These are phyloP conservation scores for Pholiota molesta DNA, from an alignment of 768 basidiomycete species.

Conservation along the genomic window DNA sequence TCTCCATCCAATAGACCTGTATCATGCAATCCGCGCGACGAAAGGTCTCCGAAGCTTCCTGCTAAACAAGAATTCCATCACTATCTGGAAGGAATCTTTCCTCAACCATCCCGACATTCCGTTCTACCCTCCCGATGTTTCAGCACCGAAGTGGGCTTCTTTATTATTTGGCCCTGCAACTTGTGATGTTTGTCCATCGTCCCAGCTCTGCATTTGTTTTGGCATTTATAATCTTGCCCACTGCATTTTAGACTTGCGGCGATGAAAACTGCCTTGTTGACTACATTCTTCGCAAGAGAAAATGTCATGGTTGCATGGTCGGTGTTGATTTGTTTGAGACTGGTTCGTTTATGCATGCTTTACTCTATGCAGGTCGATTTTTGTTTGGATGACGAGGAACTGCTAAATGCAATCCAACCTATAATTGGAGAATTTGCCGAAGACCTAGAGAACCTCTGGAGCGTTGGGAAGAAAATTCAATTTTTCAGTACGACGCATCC, in stretches of 20 bases:
- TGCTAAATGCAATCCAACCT: background rate
- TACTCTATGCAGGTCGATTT: background rate
- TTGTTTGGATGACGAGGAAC: background rate
- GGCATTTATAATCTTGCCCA: background rate
- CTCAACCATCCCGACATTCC: slow-evolving; percentile 18
- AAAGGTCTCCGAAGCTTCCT: slow-evolving; percentile 31
- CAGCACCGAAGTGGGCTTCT: slow-evolving; percentile 25
- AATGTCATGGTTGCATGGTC: background rate
- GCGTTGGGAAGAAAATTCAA: background rate
- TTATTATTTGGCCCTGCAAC: slow-evolving; percentile 26
- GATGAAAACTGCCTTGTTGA: background rate
- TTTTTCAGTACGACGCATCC: background rate
- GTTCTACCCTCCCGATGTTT: slow-evolving; percentile 22
- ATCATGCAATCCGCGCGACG: slow-evolving; percentile 32
- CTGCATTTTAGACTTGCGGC: slow-evolving; percentile 1
- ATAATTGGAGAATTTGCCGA: background rate
- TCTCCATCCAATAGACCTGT: slow-evolving; percentile 38
- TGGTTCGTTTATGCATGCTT: background rate
- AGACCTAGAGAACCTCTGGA: background rate
- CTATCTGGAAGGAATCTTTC: slow-evolving; percentile 30
- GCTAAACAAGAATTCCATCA: slow-evolving; percentile 18
- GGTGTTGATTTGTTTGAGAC: background rate
- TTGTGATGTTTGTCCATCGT: slow-evolving; percentile 24
- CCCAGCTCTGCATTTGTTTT: background rate
- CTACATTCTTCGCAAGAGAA: background rate